Base-by-base conservation (phyloP, 2,329 filamentous ascomycete species). In the Didymella exigua region DNA sequence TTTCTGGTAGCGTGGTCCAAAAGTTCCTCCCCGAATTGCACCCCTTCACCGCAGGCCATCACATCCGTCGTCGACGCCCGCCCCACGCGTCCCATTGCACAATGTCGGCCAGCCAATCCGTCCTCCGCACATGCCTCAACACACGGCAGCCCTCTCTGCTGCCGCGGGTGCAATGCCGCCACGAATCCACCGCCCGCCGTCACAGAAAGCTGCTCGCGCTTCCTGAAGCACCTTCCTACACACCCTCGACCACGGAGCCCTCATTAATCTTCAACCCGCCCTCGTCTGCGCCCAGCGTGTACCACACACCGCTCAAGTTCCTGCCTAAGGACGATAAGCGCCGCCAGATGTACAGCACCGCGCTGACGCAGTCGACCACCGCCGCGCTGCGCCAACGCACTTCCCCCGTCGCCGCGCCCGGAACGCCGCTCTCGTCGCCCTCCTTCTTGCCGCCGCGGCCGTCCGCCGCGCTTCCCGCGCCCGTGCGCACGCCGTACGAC, bases 261-360 rank as follows among this genome's bases (percentile, higher is more conserved):
- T 67, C 65, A 1, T 50, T 75, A 1, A 55, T 89, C 69, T 85
- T 85, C 79, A 89, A 89, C 63, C 86, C 86, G 30, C 86, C 86
- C 0, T 84, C 85, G 6, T 83, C 84, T 24, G 81, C 83, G 6
- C 86, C 86, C 7, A 85, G 80, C 57, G 81, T 85, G 21, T 86
- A 85, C 66, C 83, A 87, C 68, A 89, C 86, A 1, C 86, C 86
- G 1, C 75, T 79, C 24, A 86, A 86, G 61, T 89, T 89, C 70
- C 78, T 89, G 7, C 86, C 86, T 5, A 69, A 77, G 49, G 76
- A 79, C 59, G 86, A 89, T 73, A 77, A 78, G 19, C 79, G 86
- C 51, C 75, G 79, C 58, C 66, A 71, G 36, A 70, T 85, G 26
- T 79, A 80, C 63, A 59, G 73, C n/a, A 62, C 75, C 10, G 68